Base-by-base conservation (phyloP, 345 rosid genomes). In the Linum trigynum region DNA sequence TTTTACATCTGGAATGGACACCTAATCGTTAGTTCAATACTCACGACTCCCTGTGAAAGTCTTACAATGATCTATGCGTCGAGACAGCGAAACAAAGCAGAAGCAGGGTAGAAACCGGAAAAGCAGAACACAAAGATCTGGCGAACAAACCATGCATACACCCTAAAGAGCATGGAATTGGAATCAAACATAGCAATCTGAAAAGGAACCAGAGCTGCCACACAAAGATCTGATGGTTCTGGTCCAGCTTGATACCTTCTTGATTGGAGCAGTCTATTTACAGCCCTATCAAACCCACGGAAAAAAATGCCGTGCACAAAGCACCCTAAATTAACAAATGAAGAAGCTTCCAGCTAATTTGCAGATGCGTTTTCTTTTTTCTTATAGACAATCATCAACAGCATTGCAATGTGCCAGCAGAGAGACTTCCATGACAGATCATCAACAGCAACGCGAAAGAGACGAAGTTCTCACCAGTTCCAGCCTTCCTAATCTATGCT, bases 201-300 rank as follows among this genome's bases (percentile, higher is more conserved):
- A 65, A 58, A 68, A 67, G 58, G 16, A 37, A 48, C 45, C 37
- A 59, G 63, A 38, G 4, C 9, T 10, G 69, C 41, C 55, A 48
- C 12, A 62, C 39, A 70, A 69, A 32, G 38, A 63, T 61, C 48
- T 39, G 68, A 32, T 62, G 32, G 36, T 65, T 63, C 69, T 55
- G 42, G 16, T 71, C 56, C 38, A 39, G 79, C 53, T 71, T 61
- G 42, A 65, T 3, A 16, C 65, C 73, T 67, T 66, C 81, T 74
- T 62, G 59, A 66, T 62, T 64, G 70, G 67, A 76, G 32, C 68
- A 72, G 64, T 72, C 70, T 76, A 83, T 80, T 68, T 80, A 80
- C 84, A 83, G 48, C 62, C 67, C 81, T 68, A 68, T 48, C 68
- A 67, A 69, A 76, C 72, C 78, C 84, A 80, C 71, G 32, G 32